These are phyloP conservation scores for Colletotrichum musae DNA, from an alignment of 2,329 filamentous ascomycete species.

Conservation along the genomic window DNA sequence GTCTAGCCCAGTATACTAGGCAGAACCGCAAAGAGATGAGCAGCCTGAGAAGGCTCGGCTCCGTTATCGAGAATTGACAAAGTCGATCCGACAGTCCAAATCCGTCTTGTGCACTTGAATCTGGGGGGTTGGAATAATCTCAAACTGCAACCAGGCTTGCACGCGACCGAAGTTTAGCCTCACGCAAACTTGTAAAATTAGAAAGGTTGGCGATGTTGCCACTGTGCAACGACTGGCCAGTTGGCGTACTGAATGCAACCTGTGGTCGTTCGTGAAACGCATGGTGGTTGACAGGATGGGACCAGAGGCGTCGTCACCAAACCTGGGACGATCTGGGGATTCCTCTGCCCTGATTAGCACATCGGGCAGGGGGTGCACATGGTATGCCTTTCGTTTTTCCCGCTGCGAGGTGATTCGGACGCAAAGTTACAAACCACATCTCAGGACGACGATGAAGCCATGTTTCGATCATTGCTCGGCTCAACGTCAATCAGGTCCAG, in stretches of 20 bases:
- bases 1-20: constrained; percentile 13
- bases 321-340: no score
- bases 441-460: no score
- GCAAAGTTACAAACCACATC: no score
- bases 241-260: neutral
- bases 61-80: neutral
- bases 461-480: neutral
- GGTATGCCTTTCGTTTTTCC: no score
- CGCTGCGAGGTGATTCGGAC: no score
- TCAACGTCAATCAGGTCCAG: neutral
- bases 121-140: neutral
- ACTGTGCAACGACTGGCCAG: neutral
- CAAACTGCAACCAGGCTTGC: neutral
- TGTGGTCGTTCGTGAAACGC: neutral
- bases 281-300: neutral
- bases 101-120: neutral
- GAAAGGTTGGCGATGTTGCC: constrained; percentile 6
- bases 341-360: no score
- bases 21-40: neutral
- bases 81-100: neutral
- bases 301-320: neutral
- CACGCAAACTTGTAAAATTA: neutral
- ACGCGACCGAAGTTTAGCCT: neutral
- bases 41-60: neutral
- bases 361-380: no score